Evolutionary conservation across 1,284 basidiomycete genomes (phyloP).

Genomic region (Inonotus hispidus): DNA sequence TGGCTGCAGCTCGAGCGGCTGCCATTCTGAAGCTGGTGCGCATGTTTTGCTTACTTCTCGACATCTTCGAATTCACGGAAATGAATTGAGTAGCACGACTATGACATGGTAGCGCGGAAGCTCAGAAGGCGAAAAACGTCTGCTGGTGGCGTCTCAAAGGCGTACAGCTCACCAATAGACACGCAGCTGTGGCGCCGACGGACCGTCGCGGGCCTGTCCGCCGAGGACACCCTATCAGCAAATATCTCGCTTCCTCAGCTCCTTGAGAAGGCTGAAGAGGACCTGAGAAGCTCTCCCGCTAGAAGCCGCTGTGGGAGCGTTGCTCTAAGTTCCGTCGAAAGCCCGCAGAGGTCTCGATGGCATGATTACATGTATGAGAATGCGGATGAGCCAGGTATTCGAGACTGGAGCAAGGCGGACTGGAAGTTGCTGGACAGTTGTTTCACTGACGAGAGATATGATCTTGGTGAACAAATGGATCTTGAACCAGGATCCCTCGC

Average conservation of each 20-base stretch:
- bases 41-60: slow-evolving; percentile 15
- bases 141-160: slow-evolving; percentile 33
- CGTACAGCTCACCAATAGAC: slow-evolving; percentile 22
- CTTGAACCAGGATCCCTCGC: slow-evolving; percentile 34
- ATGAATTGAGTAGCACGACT: slow-evolving; percentile 59
- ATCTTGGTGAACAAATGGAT: slow-evolving; percentile 33
- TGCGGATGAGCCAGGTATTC: slow-evolving; percentile 18
- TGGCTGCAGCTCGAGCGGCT: slow-evolving; percentile 81
- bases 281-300: slow-evolving; percentile 32
- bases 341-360: slow-evolving; percentile 4
- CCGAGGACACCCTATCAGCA: slow-evolving; percentile 50
- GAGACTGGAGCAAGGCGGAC: slow-evolving; percentile 61
- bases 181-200: slow-evolving; percentile 27
- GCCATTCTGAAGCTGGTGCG: slow-evolving; percentile 81
- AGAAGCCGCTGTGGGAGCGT: slow-evolving; percentile 13
- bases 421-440: slow-evolving; percentile 74
- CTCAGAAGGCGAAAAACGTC: slow-evolving; percentile 23
- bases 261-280: slow-evolving; percentile 52
- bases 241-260: slow-evolving; percentile 48
- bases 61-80: background rate
- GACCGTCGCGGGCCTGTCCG: slow-evolving; percentile 41
- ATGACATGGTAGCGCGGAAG: slow-evolving; percentile 63
- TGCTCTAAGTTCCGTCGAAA: background rate
- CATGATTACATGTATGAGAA: slow-evolving; percentile 9
- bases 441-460: slow-evolving; percentile 62